phyloP scores from a whole-genome alignment of 331 rosid genomes.

The Rhamnella rubrinervis region DNA sequence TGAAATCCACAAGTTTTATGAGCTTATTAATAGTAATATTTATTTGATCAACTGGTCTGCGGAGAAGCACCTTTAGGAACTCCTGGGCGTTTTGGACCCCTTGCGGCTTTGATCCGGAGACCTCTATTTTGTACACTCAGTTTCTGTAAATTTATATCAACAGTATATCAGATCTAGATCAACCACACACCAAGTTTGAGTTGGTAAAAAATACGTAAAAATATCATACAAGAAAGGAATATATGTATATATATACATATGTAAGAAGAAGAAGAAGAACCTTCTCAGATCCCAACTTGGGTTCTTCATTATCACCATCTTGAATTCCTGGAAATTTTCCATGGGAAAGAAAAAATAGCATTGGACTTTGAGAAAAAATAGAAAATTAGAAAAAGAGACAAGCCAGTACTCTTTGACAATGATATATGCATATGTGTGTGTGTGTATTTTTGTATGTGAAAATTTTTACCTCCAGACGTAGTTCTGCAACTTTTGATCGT shows the following conservation, averaged over 20 bases:
- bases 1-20: too few species aligned
- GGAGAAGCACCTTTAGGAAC: constrained; percentile 14
- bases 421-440: too few species aligned
- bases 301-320: constrained; percentile 9
- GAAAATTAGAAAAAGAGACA: too few species aligned
- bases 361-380: background rate
- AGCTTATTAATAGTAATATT: too few species aligned
- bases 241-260: background rate
- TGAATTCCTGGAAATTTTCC: background rate
- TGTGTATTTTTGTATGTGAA: too few species aligned
- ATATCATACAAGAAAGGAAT: background rate
- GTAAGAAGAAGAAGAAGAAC: background rate
- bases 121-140: constrained; percentile 4
- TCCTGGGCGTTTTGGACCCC: constrained; percentile 18
- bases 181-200: too few species aligned
- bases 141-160: background rate
- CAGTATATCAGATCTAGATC: background rate
- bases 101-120: constrained; percentile 6
- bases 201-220: too few species aligned
- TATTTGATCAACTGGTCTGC: constrained; percentile 13
- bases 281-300: constrained; percentile 21
- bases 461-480: constrained; percentile 3
- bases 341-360: background rate
- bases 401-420: background rate
- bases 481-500: constrained; percentile 13